A percentile compares a stretch with the other conserved stretches of the same genome.
These are phyloP conservation scores for Sphaerulina musiva DNA, from an alignment of 2,329 filamentous ascomycete species.

Conservation along the genomic window DNA sequence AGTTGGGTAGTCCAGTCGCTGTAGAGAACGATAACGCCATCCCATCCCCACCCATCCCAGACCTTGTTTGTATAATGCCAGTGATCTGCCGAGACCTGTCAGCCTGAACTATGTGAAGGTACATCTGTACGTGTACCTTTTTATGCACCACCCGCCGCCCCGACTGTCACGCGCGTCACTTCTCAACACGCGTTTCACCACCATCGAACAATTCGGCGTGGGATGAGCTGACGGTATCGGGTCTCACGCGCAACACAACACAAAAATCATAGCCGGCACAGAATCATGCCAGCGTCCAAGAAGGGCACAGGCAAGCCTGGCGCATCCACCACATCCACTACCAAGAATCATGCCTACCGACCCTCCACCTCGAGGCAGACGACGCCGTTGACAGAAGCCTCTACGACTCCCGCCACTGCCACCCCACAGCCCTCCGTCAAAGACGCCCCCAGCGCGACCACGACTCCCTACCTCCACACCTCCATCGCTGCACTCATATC, in stretches of 20 bases:
- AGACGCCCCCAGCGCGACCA: conserved; percentile 47
- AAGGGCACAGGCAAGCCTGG: conserved; percentile 24
- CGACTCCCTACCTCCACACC: conserved; percentile 59
- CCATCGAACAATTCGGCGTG: too few species aligned
- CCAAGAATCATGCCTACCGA: conserved; percentile 44
- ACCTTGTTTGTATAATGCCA: too few species aligned
- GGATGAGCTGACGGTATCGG: too few species aligned
- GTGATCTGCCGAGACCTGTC: too few species aligned
- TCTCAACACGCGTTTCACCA: too few species aligned
- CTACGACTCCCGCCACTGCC: conserved; percentile 47
- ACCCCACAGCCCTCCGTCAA: conserved; percentile 52
- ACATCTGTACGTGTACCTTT: too few species aligned
- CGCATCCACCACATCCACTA: conserved; percentile 9
- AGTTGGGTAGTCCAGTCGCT: too few species aligned
- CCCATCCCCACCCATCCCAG: too few species aligned
- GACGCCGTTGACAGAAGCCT: conserved; percentile 51
- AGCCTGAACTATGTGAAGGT: too few species aligned
- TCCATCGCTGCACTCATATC: conserved; percentile 41
- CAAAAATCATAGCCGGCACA: not conserved
- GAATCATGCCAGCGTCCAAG: conserved; percentile 29
- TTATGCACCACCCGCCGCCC: too few species aligned
- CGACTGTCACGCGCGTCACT: too few species aligned
- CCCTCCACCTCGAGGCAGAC: conserved; percentile 71
- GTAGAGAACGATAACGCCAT: too few species aligned
- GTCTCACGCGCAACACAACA: not conserved